Conservation (phyloP, 106 monocot genomes). For the Iris macrosiphon region DNA sequence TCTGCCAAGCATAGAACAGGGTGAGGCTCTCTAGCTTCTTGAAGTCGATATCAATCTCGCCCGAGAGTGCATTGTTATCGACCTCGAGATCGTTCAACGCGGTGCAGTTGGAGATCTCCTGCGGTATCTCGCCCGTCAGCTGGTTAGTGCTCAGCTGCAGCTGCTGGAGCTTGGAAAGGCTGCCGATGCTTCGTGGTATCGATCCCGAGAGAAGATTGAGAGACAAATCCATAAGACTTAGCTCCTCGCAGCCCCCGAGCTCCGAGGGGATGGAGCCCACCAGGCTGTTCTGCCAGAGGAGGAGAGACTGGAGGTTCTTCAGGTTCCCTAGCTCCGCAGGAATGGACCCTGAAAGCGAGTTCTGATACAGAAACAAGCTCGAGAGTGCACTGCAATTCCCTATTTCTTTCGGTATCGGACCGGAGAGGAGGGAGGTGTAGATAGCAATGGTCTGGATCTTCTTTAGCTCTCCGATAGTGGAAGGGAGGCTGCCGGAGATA, state of each 20-base stretch:
- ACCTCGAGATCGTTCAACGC: constrained; percentile 60
- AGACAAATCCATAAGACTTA: constrained; percentile 66
- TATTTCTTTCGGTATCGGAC: constrained; percentile 72
- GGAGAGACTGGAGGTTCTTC: constrained; percentile 56
- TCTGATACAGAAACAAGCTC: constrained; percentile 83
- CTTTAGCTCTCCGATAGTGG: constrained; percentile 53
- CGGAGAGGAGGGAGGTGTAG: constrained; percentile 70
- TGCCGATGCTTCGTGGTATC: constrained; percentile 60
- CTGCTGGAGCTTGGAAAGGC: constrained; percentile 48
- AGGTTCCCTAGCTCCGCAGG: constrained; percentile 62
- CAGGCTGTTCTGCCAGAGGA: constrained; percentile 83
- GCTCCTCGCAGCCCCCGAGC: constrained; percentile 50
- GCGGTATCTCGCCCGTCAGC: constrained; percentile 57
- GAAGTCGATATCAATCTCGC: constrained; percentile 68
- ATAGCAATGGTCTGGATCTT: constrained; percentile 75
- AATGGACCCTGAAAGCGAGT: constrained; percentile 64
- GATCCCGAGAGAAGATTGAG: constrained; percentile 55
- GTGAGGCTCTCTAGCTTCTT: constrained; percentile 38
- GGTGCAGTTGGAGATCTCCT: constrained; percentile 59
- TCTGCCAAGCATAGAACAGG: constrained; percentile 90
- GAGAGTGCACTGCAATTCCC: constrained; percentile 61
- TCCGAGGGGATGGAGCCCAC: constrained; percentile 70
- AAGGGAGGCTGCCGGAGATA: constrained; percentile 62
- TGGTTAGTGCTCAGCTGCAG: constrained; percentile 80
- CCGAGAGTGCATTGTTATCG: constrained; percentile 84